Conservation (phyloP, 305 asterid species). For the Fraxinus platypoda region DNA sequence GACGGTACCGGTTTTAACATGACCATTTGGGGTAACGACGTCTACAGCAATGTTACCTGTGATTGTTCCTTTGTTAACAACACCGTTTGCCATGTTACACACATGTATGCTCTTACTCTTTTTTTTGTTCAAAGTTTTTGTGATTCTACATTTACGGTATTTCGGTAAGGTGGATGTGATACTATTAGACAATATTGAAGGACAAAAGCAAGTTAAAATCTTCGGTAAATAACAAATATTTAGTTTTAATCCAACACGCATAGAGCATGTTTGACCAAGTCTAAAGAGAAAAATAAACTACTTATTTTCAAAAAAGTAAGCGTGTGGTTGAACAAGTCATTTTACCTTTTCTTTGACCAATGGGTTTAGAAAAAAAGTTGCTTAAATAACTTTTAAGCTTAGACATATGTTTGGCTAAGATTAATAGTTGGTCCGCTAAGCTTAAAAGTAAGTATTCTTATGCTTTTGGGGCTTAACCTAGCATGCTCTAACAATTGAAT, state of each 20-base stretch:
- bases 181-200: neutral
- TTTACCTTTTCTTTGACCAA: neutral
- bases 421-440: neutral
- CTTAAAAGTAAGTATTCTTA: neutral
- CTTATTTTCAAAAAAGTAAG: neutral
- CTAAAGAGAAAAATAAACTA: neutral
- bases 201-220: neutral
- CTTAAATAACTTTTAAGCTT: neutral
- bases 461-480: neutral
- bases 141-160: neutral
- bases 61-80: constrained; percentile 50
- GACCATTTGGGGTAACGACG: neutral
- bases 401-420: neutral
- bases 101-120: constrained; percentile 50
- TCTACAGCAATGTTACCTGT: constrained; percentile 46
- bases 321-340: neutral
- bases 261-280: neutral
- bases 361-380: neutral
- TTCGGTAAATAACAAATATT: neutral
- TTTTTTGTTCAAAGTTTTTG: neutral
- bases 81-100: constrained; percentile 70
- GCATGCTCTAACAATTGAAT: neutral
- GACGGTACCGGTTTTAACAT: constrained; percentile 39
- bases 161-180: neutral
- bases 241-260: neutral